These are phyloP conservation scores for Leccinellum rugosiceps DNA, from an alignment of 768 basidiomycete genomes.

Conservation along the genomic window DNA sequence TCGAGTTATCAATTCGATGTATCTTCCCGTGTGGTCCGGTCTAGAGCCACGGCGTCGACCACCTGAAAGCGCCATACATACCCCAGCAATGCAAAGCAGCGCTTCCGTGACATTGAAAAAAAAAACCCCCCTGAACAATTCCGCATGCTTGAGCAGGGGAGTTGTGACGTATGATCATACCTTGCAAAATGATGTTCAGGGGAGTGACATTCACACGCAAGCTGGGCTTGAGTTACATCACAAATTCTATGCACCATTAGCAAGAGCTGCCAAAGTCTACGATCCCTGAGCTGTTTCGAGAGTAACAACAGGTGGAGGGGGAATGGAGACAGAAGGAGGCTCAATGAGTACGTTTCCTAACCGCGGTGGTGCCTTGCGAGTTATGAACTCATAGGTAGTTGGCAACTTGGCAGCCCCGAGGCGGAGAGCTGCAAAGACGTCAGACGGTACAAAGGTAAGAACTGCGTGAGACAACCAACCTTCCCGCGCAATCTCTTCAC, in stretches of 20 bases:
- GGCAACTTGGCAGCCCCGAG: slow-evolving; percentile 88
- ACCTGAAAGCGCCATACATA: neutral
- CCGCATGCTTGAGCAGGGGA: too few relatives aligned
- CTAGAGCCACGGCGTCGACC: too few relatives aligned
- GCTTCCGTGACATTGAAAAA: neutral
- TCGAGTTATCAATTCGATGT: too few relatives aligned
- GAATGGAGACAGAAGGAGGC: slow-evolving; percentile 23
- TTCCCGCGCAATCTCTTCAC: slow-evolving; percentile 90
- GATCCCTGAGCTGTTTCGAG: slow-evolving; percentile 8
- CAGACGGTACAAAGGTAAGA: neutral
- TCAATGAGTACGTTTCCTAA: slow-evolving; percentile 64
- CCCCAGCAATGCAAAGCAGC: neutral
- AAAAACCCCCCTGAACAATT: neutral
- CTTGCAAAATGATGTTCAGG: too few relatives aligned
- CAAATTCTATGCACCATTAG: slow-evolving; percentile 6
- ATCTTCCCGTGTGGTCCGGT: too few relatives aligned
- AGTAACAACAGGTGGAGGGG: slow-evolving; percentile 10
- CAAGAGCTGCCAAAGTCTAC: slow-evolving; percentile 1
- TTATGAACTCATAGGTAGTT: slow-evolving; percentile 84
- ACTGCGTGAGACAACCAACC: slow-evolving; percentile 42
- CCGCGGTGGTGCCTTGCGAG: slow-evolving; percentile 62
- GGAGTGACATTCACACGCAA: neutral
- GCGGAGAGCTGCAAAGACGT: slow-evolving; percentile 59
- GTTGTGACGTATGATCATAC: too few relatives aligned
- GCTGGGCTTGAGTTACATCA: neutral